Percentiles rank a stretch among this genome's conserved stretches.
Evolutionary conservation across 805 yeast genomes (phyloP).

Genomic region (Pichia occidentalis): DNA sequence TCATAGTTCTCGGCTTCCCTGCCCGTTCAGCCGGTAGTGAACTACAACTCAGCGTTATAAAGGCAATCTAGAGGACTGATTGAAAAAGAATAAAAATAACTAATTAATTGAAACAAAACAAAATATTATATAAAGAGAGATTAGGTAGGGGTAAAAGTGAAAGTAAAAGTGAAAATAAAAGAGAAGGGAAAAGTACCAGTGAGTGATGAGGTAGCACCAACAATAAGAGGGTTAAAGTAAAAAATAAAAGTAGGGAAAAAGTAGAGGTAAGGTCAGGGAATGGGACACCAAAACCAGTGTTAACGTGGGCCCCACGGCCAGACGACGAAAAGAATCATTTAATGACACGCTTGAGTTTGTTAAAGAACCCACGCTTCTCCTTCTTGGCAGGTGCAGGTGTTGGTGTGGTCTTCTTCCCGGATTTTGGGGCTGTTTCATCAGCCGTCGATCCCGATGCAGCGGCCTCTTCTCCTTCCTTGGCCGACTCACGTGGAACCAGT

Average conservation of each 20-base stretch:
- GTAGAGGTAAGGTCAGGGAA: constrained; percentile 22
- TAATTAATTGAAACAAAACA: too few relatives aligned
- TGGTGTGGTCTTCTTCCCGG: constrained; percentile 3
- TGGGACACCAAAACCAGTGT: neutral
- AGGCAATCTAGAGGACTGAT: too few relatives aligned
- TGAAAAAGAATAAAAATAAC: too few relatives aligned
- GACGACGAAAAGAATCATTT: neutral
- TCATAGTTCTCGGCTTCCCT: too few relatives aligned
- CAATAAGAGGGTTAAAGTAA: constrained; percentile 5
- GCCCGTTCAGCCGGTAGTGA: too few relatives aligned
- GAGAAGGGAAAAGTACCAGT: neutral
- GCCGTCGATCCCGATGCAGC: constrained; percentile 13
- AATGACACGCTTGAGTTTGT: constrained; percentile 33
- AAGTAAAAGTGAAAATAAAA: neutral
- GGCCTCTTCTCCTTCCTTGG: constrained; percentile 9
- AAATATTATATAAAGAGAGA: constrained; percentile 18
- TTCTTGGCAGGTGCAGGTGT: constrained; percentile 17
- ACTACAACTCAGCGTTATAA: too few relatives aligned
- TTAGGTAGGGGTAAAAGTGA: constrained; percentile 5
- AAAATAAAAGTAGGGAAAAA: constrained; percentile 1
- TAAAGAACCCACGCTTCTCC: constrained; percentile 37
- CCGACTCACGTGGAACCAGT: constrained; percentile 10
- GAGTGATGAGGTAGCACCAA: constrained; percentile 2
- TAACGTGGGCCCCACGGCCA: neutral
- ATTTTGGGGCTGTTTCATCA: constrained; percentile 8